A percentile compares a stretch with the other conserved stretches of the same genome.
Evolutionary conservation across 73 alveolate genomes (phyloP).

Genomic region (Paraurostyla sp.): DNA sequence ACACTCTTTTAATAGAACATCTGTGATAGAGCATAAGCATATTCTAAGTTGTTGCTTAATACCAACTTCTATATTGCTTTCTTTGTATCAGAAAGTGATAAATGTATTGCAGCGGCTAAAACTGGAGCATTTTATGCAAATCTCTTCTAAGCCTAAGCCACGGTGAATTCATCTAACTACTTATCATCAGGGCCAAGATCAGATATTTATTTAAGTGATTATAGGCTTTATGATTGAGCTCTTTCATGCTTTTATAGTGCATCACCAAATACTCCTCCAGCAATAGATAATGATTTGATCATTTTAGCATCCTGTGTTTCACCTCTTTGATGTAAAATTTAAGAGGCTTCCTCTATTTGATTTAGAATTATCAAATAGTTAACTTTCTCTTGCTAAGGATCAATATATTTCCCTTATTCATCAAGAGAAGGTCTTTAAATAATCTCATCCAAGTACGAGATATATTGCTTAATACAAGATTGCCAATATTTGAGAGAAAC

Average conservation of each 20-base stretch:
- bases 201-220: neutral
- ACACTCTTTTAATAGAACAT: neutral
- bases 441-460: constrained; percentile 38
- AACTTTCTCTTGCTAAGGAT: constrained; percentile 35
- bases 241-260: constrained; percentile 3
- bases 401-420: neutral
- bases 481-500: constrained; percentile 89
- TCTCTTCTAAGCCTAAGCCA: neutral
- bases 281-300: neutral
- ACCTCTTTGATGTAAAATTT: constrained; percentile 22
- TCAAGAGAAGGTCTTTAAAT: neutral
- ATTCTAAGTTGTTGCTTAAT: constrained; percentile 44
- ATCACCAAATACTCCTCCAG: constrained; percentile 14
- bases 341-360: constrained; percentile 18
- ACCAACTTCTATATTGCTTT: constrained; percentile 21
- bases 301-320: constrained; percentile 43
- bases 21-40: neutral
- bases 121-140: constrained; percentile 25
- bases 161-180: constrained; percentile 25
- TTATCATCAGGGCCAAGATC: constrained; percentile 20
- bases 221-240: neutral
- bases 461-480: constrained; percentile 44
- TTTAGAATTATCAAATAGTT: neutral
- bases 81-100: neutral
- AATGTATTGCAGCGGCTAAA: constrained; percentile 50